These are phyloP conservation scores for Pseudocercospora cruenta DNA, from an alignment of 2,329 filamentous ascomycete species.

Conservation along the genomic window DNA sequence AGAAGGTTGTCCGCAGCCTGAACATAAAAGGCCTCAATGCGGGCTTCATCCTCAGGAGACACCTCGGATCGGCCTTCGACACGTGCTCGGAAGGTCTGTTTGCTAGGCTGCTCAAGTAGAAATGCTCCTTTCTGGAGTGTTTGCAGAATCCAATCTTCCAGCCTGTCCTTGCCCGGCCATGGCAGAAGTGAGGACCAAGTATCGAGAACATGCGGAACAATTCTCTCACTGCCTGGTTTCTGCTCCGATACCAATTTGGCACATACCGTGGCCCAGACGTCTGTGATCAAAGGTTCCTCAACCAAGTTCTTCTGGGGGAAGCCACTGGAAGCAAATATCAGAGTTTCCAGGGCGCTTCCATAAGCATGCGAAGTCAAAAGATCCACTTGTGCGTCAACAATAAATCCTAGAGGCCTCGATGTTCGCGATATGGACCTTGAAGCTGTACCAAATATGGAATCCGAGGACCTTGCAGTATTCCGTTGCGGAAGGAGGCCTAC, in stretches of 20 bases:
- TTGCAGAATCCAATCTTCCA: slow-evolving; percentile 95
- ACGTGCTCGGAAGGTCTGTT: slow-evolving; percentile 64
- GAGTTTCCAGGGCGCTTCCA: slow-evolving; percentile 34
- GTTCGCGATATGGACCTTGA: slow-evolving; percentile 51
- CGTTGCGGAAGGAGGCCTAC: slow-evolving; percentile 77
- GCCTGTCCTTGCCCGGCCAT: slow-evolving; percentile 85
- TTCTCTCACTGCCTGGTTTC: slow-evolving; percentile 75
- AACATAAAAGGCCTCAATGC: slow-evolving; percentile 86
- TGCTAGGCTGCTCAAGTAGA: slow-evolving; percentile 81
- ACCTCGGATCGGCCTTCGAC: slow-evolving; percentile 73
- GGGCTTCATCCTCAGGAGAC: slow-evolving; percentile 73
- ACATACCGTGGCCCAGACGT: slow-evolving; percentile 86
- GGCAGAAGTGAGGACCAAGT: slow-evolving; percentile 84
- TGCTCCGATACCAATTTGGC: slow-evolving; percentile 79
- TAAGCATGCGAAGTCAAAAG: slow-evolving; percentile 29
- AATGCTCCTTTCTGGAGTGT: slow-evolving; percentile 92
- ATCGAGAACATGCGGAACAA: slow-evolving; percentile 82
- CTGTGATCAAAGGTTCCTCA: slow-evolving; percentile 77
- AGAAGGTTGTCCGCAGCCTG: slow-evolving; percentile 80
- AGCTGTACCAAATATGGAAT: slow-evolving; percentile 71
- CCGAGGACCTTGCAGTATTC: slow-evolving; percentile 76
- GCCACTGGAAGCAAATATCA: slow-evolving; percentile 48
- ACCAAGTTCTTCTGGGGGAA: slow-evolving; percentile 26
- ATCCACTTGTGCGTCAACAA: slow-evolving; percentile 35
- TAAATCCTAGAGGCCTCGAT: slow-evolving; percentile 34